Conservation (phyloP, 495 filamentous ascomycete genomes). For the Zalerion maritima region DNA sequence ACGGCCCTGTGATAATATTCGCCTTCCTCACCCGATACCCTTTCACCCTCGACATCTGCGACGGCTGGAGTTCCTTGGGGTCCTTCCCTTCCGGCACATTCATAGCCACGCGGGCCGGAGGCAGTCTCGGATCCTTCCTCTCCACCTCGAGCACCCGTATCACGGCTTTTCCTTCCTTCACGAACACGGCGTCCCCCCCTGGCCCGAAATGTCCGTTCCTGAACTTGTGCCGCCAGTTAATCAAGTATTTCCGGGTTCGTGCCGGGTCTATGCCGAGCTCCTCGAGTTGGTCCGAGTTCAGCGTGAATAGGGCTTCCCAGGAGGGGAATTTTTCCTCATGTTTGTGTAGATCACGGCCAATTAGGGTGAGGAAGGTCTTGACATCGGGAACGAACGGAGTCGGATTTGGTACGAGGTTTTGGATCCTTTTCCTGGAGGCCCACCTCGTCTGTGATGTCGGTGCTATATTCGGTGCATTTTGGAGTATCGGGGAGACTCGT, state of each 20-base stretch:
- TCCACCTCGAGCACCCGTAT: slow-evolving; percentile 53
- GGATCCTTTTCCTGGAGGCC: slow-evolving; percentile 16
- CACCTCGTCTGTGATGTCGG: slow-evolving; percentile 13
- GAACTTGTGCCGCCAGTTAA: slow-evolving; percentile 77
- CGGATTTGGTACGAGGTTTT: slow-evolving; percentile 44
- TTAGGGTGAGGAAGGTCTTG: slow-evolving; percentile 75
- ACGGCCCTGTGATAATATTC: slow-evolving; percentile 54
- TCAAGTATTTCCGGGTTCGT: slow-evolving; percentile 63
- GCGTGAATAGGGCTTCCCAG: slow-evolving; percentile 77
- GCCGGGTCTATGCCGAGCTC: slow-evolving; percentile 78
- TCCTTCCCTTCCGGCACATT: slow-evolving; percentile 49
- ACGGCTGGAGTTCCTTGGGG: slow-evolving; percentile 25
- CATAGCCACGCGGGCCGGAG: slow-evolving; percentile 37
- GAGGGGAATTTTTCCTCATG: slow-evolving; percentile 71
- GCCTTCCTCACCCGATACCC: slow-evolving; percentile 52
- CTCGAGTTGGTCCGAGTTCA: slow-evolving; percentile 60
- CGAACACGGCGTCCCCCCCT: slow-evolving; percentile 61
- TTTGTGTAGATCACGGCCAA: slow-evolving; percentile 70
- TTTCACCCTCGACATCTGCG: slow-evolving; percentile 34
- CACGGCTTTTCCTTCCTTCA: slow-evolving; percentile 57
- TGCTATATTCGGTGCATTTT: no score
- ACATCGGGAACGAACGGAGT: slow-evolving; percentile 81
- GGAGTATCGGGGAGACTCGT: no score
- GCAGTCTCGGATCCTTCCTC: slow-evolving; percentile 6
- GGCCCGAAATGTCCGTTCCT: slow-evolving; percentile 57